Percentiles rank a stretch among this genome's conserved stretches.
Conservation (phyloP, 306 rosid species). For the Carpinus viminea region DNA sequence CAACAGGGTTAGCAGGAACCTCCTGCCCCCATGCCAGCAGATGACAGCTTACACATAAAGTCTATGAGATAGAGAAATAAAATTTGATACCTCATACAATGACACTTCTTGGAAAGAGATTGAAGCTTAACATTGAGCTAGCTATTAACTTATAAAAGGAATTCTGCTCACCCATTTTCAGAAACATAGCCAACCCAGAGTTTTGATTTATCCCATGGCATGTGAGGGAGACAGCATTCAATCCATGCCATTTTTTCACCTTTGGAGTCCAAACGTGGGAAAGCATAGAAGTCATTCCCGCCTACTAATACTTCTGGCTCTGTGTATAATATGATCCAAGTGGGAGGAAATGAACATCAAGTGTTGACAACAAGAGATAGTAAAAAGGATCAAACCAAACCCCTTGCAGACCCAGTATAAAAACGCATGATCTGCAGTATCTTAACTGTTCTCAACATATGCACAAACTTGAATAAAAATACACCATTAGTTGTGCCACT, state of each 20-base stretch:
- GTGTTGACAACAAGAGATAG: slow-evolving; percentile 9
- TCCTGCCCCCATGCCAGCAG: background rate
- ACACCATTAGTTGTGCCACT: background rate
- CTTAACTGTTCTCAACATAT: background rate
- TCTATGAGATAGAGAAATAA: background rate
- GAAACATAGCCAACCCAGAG: slow-evolving; percentile 96
- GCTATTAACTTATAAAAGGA: slow-evolving; percentile 2
- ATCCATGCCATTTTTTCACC: slow-evolving; percentile 87
- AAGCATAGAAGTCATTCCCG: slow-evolving; percentile 92
- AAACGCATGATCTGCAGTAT: background rate
- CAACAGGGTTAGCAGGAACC: background rate
- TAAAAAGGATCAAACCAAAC: background rate
- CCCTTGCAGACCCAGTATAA: background rate
- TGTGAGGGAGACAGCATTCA: slow-evolving; percentile 92
- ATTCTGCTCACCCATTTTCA: slow-evolving; percentile 73
- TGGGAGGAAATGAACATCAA: slow-evolving; percentile 12
- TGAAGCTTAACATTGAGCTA: slow-evolving; percentile 4
- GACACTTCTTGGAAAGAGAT: slow-evolving; percentile 4
- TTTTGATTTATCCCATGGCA: slow-evolving; percentile 96
- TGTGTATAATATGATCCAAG: slow-evolving; percentile 37
- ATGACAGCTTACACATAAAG: background rate
- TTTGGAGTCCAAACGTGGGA: slow-evolving; percentile 77
- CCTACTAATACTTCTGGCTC: slow-evolving; percentile 71
- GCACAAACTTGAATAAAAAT: background rate
- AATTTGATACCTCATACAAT: slow-evolving; percentile 8